Base-by-base conservation (phyloP, 1,284 basidiomycete genomes). In the Sporisorium exsertum region DNA sequence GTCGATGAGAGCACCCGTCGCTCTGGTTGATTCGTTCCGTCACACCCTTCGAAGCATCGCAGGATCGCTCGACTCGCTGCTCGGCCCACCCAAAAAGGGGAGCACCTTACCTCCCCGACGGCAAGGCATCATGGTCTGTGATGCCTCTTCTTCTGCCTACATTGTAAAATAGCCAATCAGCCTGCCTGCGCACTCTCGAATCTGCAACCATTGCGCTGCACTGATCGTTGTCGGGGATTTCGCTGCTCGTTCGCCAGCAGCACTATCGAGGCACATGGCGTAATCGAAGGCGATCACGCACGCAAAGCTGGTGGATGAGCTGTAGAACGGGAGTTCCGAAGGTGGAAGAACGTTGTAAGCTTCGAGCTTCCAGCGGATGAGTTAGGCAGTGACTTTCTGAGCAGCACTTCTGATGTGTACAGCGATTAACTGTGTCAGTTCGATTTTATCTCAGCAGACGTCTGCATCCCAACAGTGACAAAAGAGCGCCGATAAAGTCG, bases 91-190 rank as follows among this genome's bases (percentile, higher is more conserved):
- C 54, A 59, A 70, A 70, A 27, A 16, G 33, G 35, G 45, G 15
- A 18, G 18, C 45, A n/a, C 33, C 45, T 26, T 6, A n/a, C 40
- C 24, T 32, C 27, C 50, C 32, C 42, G 32, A 52, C 42, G 50
- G 46, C 42, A 27, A 12, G 32, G 5, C 22, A 33, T 13, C 24
- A 13, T 15, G 15, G 6, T 15, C 18, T 1, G 26, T 3, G 32
- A 22, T 51, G 50, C 22, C 50, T 20, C 8, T 33, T 22, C 15
- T 35, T 42, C 32, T 26, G 32, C 33, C 18, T 42, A 9, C 47
- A 47, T 64, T 71, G 68, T 71, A 71, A 71, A 71, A 61, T 71
- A 71, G 68, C 58, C 62, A 57, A 35, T 26, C 45, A 57, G 58
- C 50, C 68, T 57, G 64, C 32, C 32, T 2, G 35, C 33, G 26